These are phyloP conservation scores for Macrophomina phaseolina DNA, from an alignment of 2,329 filamentous ascomycete species.

Conservation along the genomic window DNA sequence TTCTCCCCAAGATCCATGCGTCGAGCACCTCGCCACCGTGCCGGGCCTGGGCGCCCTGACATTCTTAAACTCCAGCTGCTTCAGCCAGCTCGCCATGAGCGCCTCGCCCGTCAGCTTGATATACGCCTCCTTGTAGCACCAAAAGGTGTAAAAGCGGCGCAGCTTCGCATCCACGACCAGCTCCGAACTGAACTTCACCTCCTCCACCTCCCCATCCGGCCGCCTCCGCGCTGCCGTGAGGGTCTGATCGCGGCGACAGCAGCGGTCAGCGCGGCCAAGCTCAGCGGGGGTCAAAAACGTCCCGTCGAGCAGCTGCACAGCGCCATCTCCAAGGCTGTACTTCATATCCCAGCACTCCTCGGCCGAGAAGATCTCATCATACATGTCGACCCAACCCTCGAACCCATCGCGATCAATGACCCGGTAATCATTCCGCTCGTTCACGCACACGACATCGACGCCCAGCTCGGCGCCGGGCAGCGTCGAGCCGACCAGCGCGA, in stretches of 20 bases:
- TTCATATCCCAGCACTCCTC: constrained; percentile 69
- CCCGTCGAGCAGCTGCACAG: constrained; percentile 53
- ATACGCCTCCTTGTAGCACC: constrained; percentile 81
- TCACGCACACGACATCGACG: constrained; percentile 76
- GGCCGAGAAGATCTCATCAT: constrained; percentile 71
- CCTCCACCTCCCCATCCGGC: constrained; percentile 39
- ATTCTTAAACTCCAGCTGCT: constrained; percentile 69
- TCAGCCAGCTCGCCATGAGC: constrained; percentile 74
- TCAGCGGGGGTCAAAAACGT: constrained; percentile 46
- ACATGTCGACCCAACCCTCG: constrained; percentile 71
- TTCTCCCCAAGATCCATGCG: constrained; percentile 54
- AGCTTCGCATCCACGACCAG: constrained; percentile 66
- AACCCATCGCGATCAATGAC: constrained; percentile 68
- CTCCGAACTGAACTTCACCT: constrained; percentile 47
- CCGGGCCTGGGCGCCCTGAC: constrained; percentile 63
- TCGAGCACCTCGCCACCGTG: constrained; percentile 49
- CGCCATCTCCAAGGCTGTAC: constrained; percentile 31
- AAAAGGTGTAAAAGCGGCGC: constrained; percentile 75
- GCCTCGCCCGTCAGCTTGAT: constrained; percentile 85
- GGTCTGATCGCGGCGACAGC: constrained; percentile 44
- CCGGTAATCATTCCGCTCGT: constrained; percentile 69
- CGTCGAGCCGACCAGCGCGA: constrained; percentile 65
- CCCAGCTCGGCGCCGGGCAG: constrained; percentile 61
- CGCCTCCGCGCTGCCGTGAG: constrained; percentile 46
- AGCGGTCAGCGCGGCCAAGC: constrained; percentile 52